Conservation (phyloP, 2,329 filamentous ascomycete genomes). For the Fusarium vanettenii region DNA sequence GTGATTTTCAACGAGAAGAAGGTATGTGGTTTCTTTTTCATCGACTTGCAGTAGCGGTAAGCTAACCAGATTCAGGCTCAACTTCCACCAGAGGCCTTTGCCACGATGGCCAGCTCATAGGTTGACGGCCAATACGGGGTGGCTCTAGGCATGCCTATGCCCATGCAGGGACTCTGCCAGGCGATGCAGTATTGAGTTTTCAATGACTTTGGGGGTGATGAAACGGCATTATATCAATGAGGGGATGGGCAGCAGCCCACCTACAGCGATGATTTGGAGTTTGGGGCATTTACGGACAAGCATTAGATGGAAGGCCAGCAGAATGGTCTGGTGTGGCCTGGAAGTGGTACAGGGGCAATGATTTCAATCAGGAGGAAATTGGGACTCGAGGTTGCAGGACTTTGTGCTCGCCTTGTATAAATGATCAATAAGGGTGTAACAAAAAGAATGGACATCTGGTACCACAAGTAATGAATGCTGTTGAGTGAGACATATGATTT, state of each 20-base stretch:
- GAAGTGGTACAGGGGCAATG: background rate
- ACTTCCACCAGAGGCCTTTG: conserved; percentile 63
- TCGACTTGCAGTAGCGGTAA: background rate
- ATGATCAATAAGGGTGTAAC: conserved; percentile 26
- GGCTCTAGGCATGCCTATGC: background rate
- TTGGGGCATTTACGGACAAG: conserved; percentile 26
- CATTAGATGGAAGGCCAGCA: conserved; percentile 15
- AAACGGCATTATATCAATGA: conserved; percentile 2
- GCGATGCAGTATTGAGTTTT: conserved; percentile 5
- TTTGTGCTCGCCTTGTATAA: conserved; percentile 28
- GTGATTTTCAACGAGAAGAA: conserved; percentile 80
- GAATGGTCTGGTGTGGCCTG: background rate
- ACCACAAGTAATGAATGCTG: background rate
- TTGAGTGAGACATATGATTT: conserved; percentile 1
- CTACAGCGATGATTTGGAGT: conserved; percentile 41
- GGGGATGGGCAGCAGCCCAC: background rate
- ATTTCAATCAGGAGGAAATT: conserved; percentile 11
- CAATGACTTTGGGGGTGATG: background rate
- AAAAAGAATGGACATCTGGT: conserved; percentile 26
- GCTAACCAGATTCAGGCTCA: conserved; percentile 50
- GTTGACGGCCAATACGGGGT: conserved; percentile 7
- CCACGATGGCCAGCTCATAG: conserved; percentile 25
- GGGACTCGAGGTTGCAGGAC: background rate
- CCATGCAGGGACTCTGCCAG: background rate
- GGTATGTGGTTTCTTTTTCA: conserved; percentile 58